Evolutionary conservation across 2,329 filamentous ascomycete genomes (phyloP), one percentile per base, ranked within the genome.

Genomic region (Trichoderma polysporum): DNA sequence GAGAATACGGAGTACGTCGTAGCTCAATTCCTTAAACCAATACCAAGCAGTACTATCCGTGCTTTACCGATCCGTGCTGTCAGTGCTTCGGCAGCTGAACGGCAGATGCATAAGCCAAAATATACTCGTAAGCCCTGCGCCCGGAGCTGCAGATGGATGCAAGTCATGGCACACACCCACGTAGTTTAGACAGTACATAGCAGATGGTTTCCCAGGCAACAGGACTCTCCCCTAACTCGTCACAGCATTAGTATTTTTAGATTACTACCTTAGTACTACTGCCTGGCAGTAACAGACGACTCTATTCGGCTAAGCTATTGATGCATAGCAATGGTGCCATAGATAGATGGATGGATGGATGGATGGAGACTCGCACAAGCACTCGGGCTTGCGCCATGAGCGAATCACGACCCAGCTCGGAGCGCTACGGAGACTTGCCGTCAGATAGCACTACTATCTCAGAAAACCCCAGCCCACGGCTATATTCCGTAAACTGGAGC

Each of bases 401-500:
- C 58, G 58, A 61, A 61, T 61, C 58, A 61, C 50, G 47, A n/a
- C 31, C 27, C 39, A 17, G 33, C 45, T 17, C 58, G 58, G 39
- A 60, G 41, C 39, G 41, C 57, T 60, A 61, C 58, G 58, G 58
- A 52, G 58, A 61, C 58, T 61, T 61, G 19, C 27, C 31, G 57
- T 61, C 58, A 61, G 58, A 50, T 52, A 45, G n/a, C 41, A 45
- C 41, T 17, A 45, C 41, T 10, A 61, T 61, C 45, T 35, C 29
- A 17, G 25, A 47, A 52, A 63, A 41, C 49, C 59, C 50, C 61
- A 47, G 47, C 54, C 60, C 49, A 63, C 60, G 60, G 60, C 60
- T 54, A 33, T 52, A 45, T 63, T 45, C 60, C 60, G 60, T 33
- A 65, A 57, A 57, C 17, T 56, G 62, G 62, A 65, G 62, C 62